Base-by-base conservation (phyloP, 306 rosid species). In the Cicer pinnatifidum region DNA sequence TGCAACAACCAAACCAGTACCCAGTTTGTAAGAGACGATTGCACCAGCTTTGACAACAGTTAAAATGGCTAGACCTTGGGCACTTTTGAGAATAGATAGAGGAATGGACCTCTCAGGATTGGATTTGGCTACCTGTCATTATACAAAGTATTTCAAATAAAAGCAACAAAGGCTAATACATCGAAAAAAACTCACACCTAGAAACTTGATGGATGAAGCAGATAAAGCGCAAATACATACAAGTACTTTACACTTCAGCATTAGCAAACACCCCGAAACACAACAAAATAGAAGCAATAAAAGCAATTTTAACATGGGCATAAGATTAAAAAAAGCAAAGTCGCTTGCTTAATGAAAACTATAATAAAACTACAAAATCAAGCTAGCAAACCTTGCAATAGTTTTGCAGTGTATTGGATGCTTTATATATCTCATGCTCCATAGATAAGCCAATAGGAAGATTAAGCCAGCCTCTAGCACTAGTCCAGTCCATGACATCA, bases 361-460 rank as follows among this genome's bases (percentile, higher is more conserved):
- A 23, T 2, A 39, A 62, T 50, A 53, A 75, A 68, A 50, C 52
- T 43, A 35, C 58, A 45, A 28, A 44, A 52, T 16, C 58, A 39
- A 57, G 28, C 9, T 9, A 76, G 61, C 67, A 59, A 63, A 95
- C 99, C 99, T 90, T 97, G 40, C 85, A 87, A 84, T 95, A 95
- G 84, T 80, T 89, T 84, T 89, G 90, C 81, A 95, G 75, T 1
- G 99, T 84, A 85, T 86, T 92, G 67, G 93, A 86, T 72, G 99
- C 96, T 79, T 95, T 95, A 83, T 90, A 95, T 84, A 95, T 95
- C 84, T 95, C 99, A 62, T 91, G 87, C 69, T 95, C 99, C 99
- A 92, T 90, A 53, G 93, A 86, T 43, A 92, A 65, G 69, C 97
- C 93, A 75, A 95, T 45, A 59, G 99, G 99, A 56, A 91, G 96